Conservation (phyloP, 2,329 filamentous ascomycete species). For the Stachybotrys elegans region DNA sequence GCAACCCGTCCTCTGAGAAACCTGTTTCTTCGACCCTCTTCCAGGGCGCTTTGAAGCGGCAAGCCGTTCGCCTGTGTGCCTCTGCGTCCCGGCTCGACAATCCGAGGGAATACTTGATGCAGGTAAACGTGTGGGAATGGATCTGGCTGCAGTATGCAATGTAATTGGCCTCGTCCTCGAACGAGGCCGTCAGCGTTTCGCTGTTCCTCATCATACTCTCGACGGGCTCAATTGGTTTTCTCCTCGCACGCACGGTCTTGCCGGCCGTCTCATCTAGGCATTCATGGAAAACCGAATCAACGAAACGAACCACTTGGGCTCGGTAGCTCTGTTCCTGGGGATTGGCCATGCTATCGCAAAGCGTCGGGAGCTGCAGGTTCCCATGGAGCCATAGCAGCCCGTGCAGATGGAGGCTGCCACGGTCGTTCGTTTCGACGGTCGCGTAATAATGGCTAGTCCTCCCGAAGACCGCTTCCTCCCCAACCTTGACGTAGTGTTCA, state of each 20-base stretch:
- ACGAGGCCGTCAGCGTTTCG: not conserved
- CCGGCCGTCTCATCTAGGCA: not conserved
- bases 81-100: not conserved
- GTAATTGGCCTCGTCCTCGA: conserved; percentile 7
- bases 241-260: not conserved
- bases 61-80: not conserved
- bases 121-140: conserved; percentile 4
- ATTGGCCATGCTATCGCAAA: not conserved
- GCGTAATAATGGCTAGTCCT: conserved; percentile 4
- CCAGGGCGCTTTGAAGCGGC: conserved; percentile 9
- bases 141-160: conserved; percentile 1
- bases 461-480: conserved; percentile 7
- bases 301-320: not conserved
- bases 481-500: conserved; percentile 7
- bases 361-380: not conserved
- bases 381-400: not conserved
- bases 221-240: not conserved
- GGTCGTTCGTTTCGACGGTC: conserved; percentile 7
- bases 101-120: conserved; percentile 7
- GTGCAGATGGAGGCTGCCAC: conserved; percentile 3
- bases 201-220: not conserved
- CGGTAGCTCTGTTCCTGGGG: not conserved
- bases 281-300: not conserved
- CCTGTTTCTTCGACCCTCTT: conserved; percentile 2
- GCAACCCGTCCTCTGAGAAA: not conserved